phyloP scores from a whole-genome alignment of 768 basidiomycete species.

The Phlebiopsis flavidoalba region DNA sequence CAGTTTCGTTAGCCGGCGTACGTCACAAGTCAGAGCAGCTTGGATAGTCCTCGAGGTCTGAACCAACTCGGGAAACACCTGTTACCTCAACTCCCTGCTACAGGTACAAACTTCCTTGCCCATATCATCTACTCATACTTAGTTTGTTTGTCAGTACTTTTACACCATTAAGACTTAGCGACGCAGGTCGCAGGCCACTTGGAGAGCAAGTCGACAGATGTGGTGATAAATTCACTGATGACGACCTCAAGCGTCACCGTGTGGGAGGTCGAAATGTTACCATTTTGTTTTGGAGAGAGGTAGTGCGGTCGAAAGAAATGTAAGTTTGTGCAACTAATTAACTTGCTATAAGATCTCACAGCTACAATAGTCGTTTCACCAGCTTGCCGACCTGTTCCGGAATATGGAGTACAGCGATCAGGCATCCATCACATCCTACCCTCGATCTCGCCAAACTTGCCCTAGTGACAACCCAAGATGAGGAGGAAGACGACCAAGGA shows the following conservation, averaged over 20 bases:
- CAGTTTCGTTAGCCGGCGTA: conserved; percentile 54
- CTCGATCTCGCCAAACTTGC: conserved; percentile 89
- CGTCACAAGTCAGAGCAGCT: conserved; percentile 41
- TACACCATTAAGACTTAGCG: conserved; percentile 93
- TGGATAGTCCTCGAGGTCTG: conserved; percentile 77
- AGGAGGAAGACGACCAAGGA: conserved; percentile 80
- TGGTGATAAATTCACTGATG: conserved; percentile 72
- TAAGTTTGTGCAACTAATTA: conserved; percentile 28
- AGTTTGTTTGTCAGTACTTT: conserved; percentile 62
- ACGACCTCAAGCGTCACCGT: conserved; percentile 76
- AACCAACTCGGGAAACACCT: conserved; percentile 89
- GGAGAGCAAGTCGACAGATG: conserved; percentile 44
- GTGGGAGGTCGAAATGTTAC: conserved; percentile 87
- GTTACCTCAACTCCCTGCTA: conserved; percentile 77
- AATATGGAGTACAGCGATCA: conserved; percentile 63
- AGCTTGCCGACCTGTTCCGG: conserved; percentile 75
- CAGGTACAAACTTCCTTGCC: conserved; percentile 38
- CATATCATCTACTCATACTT: neutral
- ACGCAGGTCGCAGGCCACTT: conserved; percentile 61
- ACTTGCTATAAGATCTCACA: neutral
- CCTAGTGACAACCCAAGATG: conserved; percentile 84
- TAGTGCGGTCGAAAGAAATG: conserved; percentile 80
- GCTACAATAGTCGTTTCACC: conserved; percentile 62
- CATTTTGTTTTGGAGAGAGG: conserved; percentile 66
- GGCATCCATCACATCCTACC: conserved; percentile 73